Evolutionary conservation across 2,329 filamentous ascomycete genomes (phyloP).

Genomic region (Ceratocystiopsis minuta): DNA sequence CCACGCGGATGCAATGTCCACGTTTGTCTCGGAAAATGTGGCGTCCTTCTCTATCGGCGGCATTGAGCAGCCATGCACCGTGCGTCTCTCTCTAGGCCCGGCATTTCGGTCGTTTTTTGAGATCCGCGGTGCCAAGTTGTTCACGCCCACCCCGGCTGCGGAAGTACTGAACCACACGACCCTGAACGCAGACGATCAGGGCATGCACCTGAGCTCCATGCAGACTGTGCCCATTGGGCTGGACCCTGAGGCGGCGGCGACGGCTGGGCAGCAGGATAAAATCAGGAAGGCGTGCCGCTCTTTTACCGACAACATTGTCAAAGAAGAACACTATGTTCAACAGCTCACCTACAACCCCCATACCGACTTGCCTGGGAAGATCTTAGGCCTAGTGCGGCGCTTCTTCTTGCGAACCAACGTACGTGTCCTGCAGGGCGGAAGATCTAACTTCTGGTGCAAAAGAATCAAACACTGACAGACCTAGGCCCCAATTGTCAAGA

Average conservation of each 20-base stretch:
- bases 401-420: conserved; percentile 29
- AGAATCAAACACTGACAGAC: neutral
- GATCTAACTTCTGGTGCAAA: too few species aligned
- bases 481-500: conserved; percentile 31
- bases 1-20: conserved; percentile 28
- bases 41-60: conserved; percentile 24
- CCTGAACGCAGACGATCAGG: conserved; percentile 17
- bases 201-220: conserved; percentile 23
- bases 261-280: conserved; percentile 24
- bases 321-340: conserved; percentile 26
- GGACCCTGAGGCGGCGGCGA: conserved; percentile 21
- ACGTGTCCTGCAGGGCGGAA: conserved; percentile 7
- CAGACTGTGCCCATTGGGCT: conserved; percentile 32
- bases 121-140: conserved; percentile 30
- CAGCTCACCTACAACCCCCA: too few species aligned
- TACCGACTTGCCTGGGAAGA: conserved; percentile 26
- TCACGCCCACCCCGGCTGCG: conserved; percentile 24
- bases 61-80: conserved; percentile 16
- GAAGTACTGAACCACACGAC: conserved; percentile 36
- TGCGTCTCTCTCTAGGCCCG: conserved; percentile 30
- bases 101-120: conserved; percentile 26
- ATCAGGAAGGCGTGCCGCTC: conserved; percentile 23
- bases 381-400: conserved; percentile 28
- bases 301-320: conserved; percentile 29
- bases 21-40: conserved; percentile 32